Evolutionary conservation across 2,329 filamentous ascomycete species (phyloP).

Genomic region (Penicillium freii): DNA sequence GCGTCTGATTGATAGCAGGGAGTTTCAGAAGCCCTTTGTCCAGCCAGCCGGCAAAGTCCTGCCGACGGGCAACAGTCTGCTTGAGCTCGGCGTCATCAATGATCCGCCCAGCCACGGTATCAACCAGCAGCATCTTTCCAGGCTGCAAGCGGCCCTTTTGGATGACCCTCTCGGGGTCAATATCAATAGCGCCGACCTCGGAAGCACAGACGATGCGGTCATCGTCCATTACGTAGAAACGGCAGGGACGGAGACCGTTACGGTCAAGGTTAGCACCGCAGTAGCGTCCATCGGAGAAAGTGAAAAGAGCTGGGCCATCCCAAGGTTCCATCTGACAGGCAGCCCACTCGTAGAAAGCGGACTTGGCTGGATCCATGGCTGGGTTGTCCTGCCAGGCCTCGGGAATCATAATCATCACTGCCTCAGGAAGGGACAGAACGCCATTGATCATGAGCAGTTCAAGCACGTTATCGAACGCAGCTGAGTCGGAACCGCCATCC

Average conservation of each 20-base stretch:
- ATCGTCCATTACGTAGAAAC: constrained; percentile 95
- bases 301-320: constrained; percentile 96
- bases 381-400: constrained; percentile 96
- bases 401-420: constrained; percentile 97
- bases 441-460: constrained; percentile 94
- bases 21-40: constrained; percentile 81
- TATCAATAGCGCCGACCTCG: constrained; percentile 87
- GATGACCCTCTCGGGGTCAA: constrained; percentile 85
- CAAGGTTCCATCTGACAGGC: constrained; percentile 99
- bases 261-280: constrained; percentile 95
- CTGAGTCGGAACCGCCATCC: constrained; percentile 93
- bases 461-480: constrained; percentile 94
- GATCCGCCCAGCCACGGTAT: constrained; percentile 85
- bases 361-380: constrained; percentile 89
- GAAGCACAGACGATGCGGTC: constrained; percentile 97
- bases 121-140: constrained; percentile 92
- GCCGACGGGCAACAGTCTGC: constrained; percentile 76
- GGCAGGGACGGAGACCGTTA: constrained; percentile 90
- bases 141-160: constrained; percentile 93
- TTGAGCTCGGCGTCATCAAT: constrained; percentile 94
- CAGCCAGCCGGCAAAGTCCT: constrained; percentile 86
- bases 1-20: constrained; percentile 66
- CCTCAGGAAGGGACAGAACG: constrained; percentile 89
- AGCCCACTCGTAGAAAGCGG: constrained; percentile 97
- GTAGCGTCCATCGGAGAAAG: constrained; percentile 93